phyloP scores from a whole-genome alignment of 441 rosid species.

The Pelargonium cotyledonis region DNA sequence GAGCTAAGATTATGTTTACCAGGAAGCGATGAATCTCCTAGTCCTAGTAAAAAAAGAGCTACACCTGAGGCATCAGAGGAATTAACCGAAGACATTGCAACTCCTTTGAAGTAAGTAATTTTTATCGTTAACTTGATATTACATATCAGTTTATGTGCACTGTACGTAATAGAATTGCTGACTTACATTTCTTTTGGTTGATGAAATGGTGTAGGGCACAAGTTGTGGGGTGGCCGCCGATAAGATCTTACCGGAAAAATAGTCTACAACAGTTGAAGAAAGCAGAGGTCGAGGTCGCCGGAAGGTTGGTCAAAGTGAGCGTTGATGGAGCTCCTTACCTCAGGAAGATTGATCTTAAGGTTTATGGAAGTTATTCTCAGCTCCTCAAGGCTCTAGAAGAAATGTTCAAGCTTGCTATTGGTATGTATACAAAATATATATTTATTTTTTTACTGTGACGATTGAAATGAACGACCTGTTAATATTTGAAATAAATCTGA shows the following conservation, averaged over 20 bases:
- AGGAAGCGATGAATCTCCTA: not conserved
- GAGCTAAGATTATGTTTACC: not conserved
- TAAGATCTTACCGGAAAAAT: conserved; percentile 49
- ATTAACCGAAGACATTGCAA: not conserved
- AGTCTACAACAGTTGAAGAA: conserved; percentile 19
- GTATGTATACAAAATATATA: conserved; percentile 19
- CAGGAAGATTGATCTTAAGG: conserved; percentile 52
- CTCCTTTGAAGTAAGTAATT: not conserved
- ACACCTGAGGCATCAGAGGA: not conserved
- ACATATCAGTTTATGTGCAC: no score
- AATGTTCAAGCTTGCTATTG: conserved; percentile 49
- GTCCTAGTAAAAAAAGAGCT: not conserved
- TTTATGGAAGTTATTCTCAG: conserved; percentile 42
- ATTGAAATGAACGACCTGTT: not conserved
- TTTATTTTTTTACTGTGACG: not conserved
- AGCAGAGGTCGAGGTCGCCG: conserved; percentile 22
- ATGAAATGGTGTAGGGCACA: conserved; percentile 36
- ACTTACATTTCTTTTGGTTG: not conserved
- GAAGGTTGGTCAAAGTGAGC: conserved; percentile 50
- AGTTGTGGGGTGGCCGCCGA: conserved; percentile 68
- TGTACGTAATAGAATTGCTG: no score
- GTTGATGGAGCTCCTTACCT: conserved; percentile 71
- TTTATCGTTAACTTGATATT: no score
- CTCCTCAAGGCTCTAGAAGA: conserved; percentile 47
- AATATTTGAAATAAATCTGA: not conserved